phyloP scores from a whole-genome alignment of 2,329 filamentous ascomycete genomes.

The Colletotrichum chlorophyti region DNA sequence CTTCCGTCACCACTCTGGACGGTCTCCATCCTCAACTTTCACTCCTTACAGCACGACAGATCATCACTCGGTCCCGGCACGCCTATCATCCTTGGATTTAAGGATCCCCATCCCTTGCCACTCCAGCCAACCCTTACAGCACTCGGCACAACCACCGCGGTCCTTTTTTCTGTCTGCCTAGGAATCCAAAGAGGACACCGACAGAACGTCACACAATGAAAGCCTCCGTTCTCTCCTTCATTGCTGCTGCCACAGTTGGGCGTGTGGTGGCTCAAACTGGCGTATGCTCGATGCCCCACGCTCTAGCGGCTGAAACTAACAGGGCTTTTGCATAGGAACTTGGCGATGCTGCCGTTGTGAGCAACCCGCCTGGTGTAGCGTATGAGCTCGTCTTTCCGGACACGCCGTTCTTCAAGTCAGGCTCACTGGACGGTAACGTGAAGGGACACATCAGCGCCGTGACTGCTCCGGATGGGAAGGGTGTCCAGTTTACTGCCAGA shows the following conservation, averaged over 20 bases:
- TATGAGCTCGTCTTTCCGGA: constrained; percentile 65
- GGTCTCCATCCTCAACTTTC: constrained; percentile 7
- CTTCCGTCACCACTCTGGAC: constrained; percentile 6
- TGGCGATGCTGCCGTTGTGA: constrained; percentile 55
- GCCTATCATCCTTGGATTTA: constrained; percentile 4
- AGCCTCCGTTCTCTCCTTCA: constrained; percentile 32
- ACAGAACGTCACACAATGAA: constrained; percentile 30
- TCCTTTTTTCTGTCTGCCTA: not conserved
- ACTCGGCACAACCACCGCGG: constrained; percentile 1
- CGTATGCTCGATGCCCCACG: constrained; percentile 12
- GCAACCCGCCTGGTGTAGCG: constrained; percentile 61
- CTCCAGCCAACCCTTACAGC: not conserved
- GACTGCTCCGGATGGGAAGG: constrained; percentile 55
- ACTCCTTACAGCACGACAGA: not conserved
- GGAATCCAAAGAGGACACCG: no score
- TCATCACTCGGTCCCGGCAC: not conserved
- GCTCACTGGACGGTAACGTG: constrained; percentile 58
- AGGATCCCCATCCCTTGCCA: not conserved
- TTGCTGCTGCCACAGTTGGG: constrained; percentile 38
- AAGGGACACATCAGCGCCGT: constrained; percentile 58
- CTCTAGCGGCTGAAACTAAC: not conserved
- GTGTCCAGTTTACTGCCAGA: constrained; percentile 60
- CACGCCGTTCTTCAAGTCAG: constrained; percentile 55
- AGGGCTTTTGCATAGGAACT: constrained; percentile 37
- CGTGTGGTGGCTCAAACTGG: constrained; percentile 36